Percentiles rank a stretch among this genome's conserved stretches.
Evolutionary conservation across 2,329 filamentous ascomycete genomes (phyloP).

Genomic region (Beauveria medogensis): DNA sequence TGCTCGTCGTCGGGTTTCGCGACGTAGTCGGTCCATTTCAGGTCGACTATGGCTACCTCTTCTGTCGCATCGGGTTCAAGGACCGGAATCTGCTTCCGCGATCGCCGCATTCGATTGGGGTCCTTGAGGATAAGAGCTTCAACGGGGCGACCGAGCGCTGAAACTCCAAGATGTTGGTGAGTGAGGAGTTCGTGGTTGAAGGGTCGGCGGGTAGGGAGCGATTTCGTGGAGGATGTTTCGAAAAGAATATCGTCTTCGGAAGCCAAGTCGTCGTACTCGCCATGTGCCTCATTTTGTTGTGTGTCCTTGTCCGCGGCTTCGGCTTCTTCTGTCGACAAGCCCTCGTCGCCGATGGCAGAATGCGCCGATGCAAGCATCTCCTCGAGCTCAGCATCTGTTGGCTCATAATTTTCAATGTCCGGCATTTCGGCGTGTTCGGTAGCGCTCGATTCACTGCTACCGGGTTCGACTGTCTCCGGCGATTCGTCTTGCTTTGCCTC

Average conservation of each 20-base stretch:
- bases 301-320: background rate
- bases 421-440: background rate
- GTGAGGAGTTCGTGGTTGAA: constrained; percentile 22
- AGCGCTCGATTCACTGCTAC: background rate
- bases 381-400: background rate
- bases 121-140: constrained; percentile 41
- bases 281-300: background rate
- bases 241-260: constrained; percentile 6
- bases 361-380: background rate
- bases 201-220: background rate
- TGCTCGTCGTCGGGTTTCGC: constrained; percentile 7
- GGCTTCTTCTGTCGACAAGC: background rate
- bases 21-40: constrained; percentile 26
- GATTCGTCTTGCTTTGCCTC: background rate
- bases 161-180: constrained; percentile 23
- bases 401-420: constrained; percentile 6
- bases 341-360: background rate
- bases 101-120: constrained; percentile 22
- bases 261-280: constrained; percentile 1
- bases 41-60: constrained; percentile 7
- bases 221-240: background rate
- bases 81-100: constrained; percentile 13
- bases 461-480: background rate
- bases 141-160: constrained; percentile 28
- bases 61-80: constrained; percentile 15